Evolutionary conservation across 1,284 basidiomycete genomes (phyloP).

Genomic region (Tetrapyrgos nigripes): DNA sequence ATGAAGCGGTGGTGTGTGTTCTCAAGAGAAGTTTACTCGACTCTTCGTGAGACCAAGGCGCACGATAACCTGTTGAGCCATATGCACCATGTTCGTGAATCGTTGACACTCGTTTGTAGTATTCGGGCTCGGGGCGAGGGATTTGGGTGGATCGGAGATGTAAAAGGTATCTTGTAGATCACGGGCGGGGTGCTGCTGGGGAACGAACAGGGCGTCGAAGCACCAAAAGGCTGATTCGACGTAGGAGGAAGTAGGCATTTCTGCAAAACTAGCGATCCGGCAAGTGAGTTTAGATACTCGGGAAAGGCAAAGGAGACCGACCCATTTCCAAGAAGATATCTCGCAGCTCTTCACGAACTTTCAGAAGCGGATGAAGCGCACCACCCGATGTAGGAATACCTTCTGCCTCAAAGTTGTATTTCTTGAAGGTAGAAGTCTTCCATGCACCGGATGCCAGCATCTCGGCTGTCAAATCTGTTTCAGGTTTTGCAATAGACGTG

Average conservation of each 20-base stretch:
- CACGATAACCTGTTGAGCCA: slow-evolving; percentile 97
- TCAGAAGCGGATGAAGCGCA: slow-evolving; percentile 94
- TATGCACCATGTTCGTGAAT: slow-evolving; percentile 93
- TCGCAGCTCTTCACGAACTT: slow-evolving; percentile 97
- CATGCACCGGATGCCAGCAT: slow-evolving; percentile 93
- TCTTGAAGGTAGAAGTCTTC: slow-evolving; percentile 94
- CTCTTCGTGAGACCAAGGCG: slow-evolving; percentile 95
- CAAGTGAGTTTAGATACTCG: neutral
- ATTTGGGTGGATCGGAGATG: slow-evolving; percentile 87
- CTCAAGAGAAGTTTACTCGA: slow-evolving; percentile 92
- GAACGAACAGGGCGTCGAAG: slow-evolving; percentile 98
- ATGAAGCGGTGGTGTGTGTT: slow-evolving; percentile 98
- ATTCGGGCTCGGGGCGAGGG: slow-evolving; percentile 81
- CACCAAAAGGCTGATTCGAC: slow-evolving; percentile 99
- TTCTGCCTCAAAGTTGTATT: slow-evolving; percentile 99
- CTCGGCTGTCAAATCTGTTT: slow-evolving; percentile 96
- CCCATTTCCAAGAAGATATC: slow-evolving; percentile 99
- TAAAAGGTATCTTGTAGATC: slow-evolving; percentile 99
- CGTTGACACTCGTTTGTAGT: slow-evolving; percentile 89
- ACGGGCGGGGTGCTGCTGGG: slow-evolving; percentile 98
- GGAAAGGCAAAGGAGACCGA: neutral
- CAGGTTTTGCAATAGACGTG: slow-evolving; percentile 93
- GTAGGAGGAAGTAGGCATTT: slow-evolving; percentile 99
- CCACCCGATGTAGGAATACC: slow-evolving; percentile 90
- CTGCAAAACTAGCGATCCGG: slow-evolving; percentile 77